Percentiles rank a stretch among this genome's conserved stretches.
phyloP scores from a whole-genome alignment of 31 red algal species.

The Asparagopsis taxiformis region DNA sequence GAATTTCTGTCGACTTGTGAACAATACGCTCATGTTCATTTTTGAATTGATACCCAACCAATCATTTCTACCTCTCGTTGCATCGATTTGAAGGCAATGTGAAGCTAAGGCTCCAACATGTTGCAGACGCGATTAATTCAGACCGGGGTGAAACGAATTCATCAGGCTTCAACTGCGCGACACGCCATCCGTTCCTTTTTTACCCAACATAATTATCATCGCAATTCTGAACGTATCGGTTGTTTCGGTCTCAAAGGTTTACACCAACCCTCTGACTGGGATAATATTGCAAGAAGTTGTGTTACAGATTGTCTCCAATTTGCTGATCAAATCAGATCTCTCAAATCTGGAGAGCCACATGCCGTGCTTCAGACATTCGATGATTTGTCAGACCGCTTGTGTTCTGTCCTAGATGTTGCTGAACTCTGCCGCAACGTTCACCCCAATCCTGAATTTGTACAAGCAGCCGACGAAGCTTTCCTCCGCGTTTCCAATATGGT shows the following conservation, averaged over 20 bases:
- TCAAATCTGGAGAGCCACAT: neutral
- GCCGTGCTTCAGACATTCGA: conserved; percentile 73
- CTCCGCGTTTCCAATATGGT: conserved; percentile 48
- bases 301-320: conserved; percentile 27
- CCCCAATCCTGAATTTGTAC: conserved; percentile 75
- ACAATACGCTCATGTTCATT: too few relatives aligned
- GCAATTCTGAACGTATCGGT: conserved; percentile 15
- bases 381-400: conserved; percentile 80
- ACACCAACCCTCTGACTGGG: conserved; percentile 45
- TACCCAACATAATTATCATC: neutral
- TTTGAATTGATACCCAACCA: too few relatives aligned
- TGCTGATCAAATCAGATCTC: conserved; percentile 26
- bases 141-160: too few relatives aligned
- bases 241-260: conserved; percentile 36
- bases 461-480: conserved; percentile 59
- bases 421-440: conserved; percentile 93
- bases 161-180: too few relatives aligned
- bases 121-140: too few relatives aligned
- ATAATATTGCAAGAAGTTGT: conserved; percentile 9
- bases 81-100: too few relatives aligned
- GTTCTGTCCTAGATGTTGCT: conserved; percentile 81
- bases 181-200: too few relatives aligned
- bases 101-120: too few relatives aligned
- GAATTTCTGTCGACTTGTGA: too few relatives aligned
- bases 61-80: too few relatives aligned